These are phyloP conservation scores for Ilyonectria destructans DNA, from an alignment of 2,329 filamentous ascomycete genomes.

Conservation along the genomic window DNA sequence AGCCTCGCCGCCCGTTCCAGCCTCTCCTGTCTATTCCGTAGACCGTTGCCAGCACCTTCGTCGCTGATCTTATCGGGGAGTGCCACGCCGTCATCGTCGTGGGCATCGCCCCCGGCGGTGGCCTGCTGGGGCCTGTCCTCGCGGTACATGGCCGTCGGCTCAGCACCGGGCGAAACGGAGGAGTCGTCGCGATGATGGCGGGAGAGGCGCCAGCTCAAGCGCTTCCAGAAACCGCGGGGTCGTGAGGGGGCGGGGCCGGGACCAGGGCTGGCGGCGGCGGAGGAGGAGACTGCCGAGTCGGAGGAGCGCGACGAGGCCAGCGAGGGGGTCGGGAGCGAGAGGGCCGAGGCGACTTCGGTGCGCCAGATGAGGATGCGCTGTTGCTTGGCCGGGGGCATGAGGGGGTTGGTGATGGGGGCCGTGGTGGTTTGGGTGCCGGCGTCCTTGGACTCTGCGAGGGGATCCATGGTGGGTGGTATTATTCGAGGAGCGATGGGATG, in stretches of 20 bases:
- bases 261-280: slow-evolving; percentile 31
- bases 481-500: background rate
- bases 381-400: slow-evolving; percentile 55
- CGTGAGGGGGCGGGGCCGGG: slow-evolving; percentile 35
- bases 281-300: slow-evolving; percentile 45
- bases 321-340: slow-evolving; percentile 50
- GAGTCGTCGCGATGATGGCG: slow-evolving; percentile 24
- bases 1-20: slow-evolving; percentile 60
- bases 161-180: slow-evolving; percentile 32
- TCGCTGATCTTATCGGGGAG: slow-evolving; percentile 48
- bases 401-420: slow-evolving; percentile 33
- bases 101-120: slow-evolving; percentile 38
- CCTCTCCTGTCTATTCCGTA: slow-evolving; percentile 58
- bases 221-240: slow-evolving; percentile 47
- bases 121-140: slow-evolving; percentile 37
- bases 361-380: slow-evolving; percentile 67
- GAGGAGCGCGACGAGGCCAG: slow-evolving; percentile 54
- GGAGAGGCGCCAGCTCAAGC: slow-evolving; percentile 48
- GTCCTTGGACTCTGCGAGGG: slow-evolving; percentile 20
- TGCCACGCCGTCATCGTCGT: slow-evolving; percentile 45
- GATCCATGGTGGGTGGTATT: slow-evolving; percentile 15
- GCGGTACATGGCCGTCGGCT: slow-evolving; percentile 58
- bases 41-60: slow-evolving; percentile 44
- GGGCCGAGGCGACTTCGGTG: slow-evolving; percentile 61
- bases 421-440: slow-evolving; percentile 15